Percentiles rank a stretch among this genome's conserved stretches.
Evolutionary conservation across 192 early-diverging fungal genomes (phyloP).

Genomic region (Umbelopsis ramanniana): DNA sequence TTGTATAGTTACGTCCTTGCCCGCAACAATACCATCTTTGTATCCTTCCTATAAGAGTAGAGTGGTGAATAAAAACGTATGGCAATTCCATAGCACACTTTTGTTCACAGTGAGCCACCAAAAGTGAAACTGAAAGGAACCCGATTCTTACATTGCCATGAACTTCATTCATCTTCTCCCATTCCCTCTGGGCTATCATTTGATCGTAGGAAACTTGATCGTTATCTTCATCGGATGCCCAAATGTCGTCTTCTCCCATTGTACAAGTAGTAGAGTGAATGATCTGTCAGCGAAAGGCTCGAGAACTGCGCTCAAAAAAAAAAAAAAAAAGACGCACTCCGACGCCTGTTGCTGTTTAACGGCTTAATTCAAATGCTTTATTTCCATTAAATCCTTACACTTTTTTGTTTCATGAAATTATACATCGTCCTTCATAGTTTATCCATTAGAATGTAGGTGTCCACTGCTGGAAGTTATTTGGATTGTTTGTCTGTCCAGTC

Average conservation of each 20-base stretch:
- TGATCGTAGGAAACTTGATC: slow-evolving; percentile 57
- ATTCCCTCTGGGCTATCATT: slow-evolving; percentile 60
- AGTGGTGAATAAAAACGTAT: background rate
- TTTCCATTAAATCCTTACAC: no score
- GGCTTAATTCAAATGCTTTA: no score
- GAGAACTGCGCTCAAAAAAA: background rate
- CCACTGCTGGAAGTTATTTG: background rate
- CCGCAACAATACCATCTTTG: slow-evolving; percentile 67
- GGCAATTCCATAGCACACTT: no score
- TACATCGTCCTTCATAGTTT: no score
- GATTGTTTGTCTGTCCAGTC: slow-evolving; percentile 2
- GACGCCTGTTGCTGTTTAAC: no score
- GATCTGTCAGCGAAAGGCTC: background rate
- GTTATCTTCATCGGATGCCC: slow-evolving; percentile 48
- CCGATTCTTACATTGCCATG: slow-evolving; percentile 62
- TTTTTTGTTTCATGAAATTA: no score
- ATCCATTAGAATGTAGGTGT: background rate
- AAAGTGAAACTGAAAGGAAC: background rate
- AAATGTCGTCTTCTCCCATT: slow-evolving; percentile 53
- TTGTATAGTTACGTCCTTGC: slow-evolving; percentile 61
- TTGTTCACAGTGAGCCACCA: background rate
- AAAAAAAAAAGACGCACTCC: background rate
- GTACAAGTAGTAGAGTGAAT: background rate
- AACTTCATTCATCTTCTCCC: slow-evolving; percentile 61
- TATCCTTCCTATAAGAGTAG: slow-evolving; percentile 55